phyloP scores from a whole-genome alignment of 208 protist species.

The Spongospora subterranea region DNA sequence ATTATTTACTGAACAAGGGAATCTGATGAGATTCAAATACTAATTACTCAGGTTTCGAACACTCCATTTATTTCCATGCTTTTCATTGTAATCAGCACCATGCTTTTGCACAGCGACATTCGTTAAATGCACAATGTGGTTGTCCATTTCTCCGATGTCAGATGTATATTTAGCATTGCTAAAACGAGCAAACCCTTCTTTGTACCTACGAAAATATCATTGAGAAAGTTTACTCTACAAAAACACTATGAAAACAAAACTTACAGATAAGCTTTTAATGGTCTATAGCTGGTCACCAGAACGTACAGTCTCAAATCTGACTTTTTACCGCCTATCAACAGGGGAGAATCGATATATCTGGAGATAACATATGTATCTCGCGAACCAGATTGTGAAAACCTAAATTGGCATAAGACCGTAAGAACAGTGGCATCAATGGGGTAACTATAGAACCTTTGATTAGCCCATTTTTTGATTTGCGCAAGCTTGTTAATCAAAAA shows the following conservation, averaged over 20 bases:
- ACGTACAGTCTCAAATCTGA: constrained; percentile 97
- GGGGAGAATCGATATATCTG: constrained; percentile 90
- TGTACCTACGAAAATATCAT: neutral
- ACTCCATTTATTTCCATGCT: constrained; percentile 91
- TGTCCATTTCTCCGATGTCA: constrained; percentile 47
- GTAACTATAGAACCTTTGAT: constrained; percentile 9
- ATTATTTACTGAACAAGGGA: neutral
- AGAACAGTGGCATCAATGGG: constrained; percentile 42
- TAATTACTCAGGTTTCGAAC: constrained; percentile 80
- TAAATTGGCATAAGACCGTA: constrained; percentile 11
- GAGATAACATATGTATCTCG: constrained; percentile 20
- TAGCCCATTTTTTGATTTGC: constrained; percentile 80
- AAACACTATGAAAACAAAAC: neutral
- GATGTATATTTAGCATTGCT: constrained; percentile 63
- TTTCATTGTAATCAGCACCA: constrained; percentile 86
- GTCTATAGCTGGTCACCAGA: constrained; percentile 78
- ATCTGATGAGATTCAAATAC: too few relatives aligned
- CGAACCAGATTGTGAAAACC: neutral
- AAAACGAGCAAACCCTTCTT: constrained; percentile 61
- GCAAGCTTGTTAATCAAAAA: constrained; percentile 90
- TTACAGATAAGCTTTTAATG: constrained; percentile 58
- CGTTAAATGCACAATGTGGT: constrained; percentile 87
- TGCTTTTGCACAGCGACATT: constrained; percentile 95
- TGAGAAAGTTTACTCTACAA: neutral
- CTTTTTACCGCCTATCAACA: constrained; percentile 93